phyloP scores from a whole-genome alignment of 2,329 filamentous ascomycete genomes.

The Cordyceps tenuipes region DNA sequence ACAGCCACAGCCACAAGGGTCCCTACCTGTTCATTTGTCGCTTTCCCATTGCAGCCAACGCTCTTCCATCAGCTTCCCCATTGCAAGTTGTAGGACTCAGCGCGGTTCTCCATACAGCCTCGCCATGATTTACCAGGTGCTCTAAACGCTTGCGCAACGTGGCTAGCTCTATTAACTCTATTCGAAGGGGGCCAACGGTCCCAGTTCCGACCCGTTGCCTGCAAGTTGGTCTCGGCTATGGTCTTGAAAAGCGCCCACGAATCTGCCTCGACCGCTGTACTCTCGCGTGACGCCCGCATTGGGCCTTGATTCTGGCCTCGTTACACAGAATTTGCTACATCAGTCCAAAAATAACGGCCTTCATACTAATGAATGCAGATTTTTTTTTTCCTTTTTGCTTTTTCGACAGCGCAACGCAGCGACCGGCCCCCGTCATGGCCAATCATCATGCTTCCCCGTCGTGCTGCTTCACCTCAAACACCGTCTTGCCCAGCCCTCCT shows the following conservation, averaged over 20 bases:
- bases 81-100: background rate
- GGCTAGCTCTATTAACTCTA: background rate
- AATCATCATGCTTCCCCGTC: too few species aligned
- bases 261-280: constrained; percentile 1
- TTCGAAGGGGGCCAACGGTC: background rate
- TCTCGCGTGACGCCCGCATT: background rate
- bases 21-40: background rate
- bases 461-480: constrained; percentile 16
- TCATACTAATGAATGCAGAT: background rate
- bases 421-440: background rate
- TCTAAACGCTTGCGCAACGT: background rate
- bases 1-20: too few species aligned
- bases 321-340: background rate
- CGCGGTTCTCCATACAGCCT: background rate
- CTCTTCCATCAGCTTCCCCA: background rate
- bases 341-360: background rate
- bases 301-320: background rate
- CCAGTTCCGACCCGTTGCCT: background rate
- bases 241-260: background rate
- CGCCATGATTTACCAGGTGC: background rate
- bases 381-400: background rate
- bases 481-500: constrained; percentile 33
- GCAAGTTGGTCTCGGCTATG: background rate
- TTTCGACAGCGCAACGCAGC: background rate
- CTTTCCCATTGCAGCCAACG: background rate